Evolutionary conservation across 2,329 filamentous ascomycete species (phyloP), one percentile per base, ranked within the genome.

Genomic region (Calonectria honghensis): DNA sequence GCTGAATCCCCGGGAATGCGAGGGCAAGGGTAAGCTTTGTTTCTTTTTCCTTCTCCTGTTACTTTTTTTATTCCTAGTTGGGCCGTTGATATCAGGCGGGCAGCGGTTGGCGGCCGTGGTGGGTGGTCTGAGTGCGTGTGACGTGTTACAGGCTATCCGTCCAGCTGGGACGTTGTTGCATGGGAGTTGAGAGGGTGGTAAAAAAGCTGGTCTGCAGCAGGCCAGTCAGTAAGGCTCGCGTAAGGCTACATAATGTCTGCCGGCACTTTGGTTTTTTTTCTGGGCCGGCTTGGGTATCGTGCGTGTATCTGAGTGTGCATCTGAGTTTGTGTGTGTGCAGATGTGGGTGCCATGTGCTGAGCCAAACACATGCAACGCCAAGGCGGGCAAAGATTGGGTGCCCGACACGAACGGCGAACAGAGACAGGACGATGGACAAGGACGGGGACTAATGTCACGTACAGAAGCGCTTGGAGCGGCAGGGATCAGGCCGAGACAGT

Each of bases 191-290:
- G 35, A 24, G 35, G 2, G 1, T 31, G 27, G 9, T 11, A 48
- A 51, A 52, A 67, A 52, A 67, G 18, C 64, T 27, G 29, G 64
- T 51, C 45, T 67, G 64, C 64, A n/a, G 45, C 24, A 52, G 64
- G 64, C n/a, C 20, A 39, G 64, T 37, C 45, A 51, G 31, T 37
- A 35, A 35, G 61, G 41, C 37, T 45, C 61, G 37, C 63, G 31
- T 45, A 66, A 66, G 45, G 64, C 45, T 51, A 67, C 64, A 37
- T 31, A 37, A 14, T 24, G 6, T 67, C 35, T 61, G 57, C 35
- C 35, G 57, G 57, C 35, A 61, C 57, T 57, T 57, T 57, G 9
- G 31, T 37, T 24, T 18, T 18, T 29, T 63, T 39, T 37, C 41
- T 27, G n/a, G 57, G 57, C 16, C 9, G 35, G 14, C 37, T 63